Conservation (phyloP, 2,329 filamentous ascomycete species). For the Acarospora socialis region DNA sequence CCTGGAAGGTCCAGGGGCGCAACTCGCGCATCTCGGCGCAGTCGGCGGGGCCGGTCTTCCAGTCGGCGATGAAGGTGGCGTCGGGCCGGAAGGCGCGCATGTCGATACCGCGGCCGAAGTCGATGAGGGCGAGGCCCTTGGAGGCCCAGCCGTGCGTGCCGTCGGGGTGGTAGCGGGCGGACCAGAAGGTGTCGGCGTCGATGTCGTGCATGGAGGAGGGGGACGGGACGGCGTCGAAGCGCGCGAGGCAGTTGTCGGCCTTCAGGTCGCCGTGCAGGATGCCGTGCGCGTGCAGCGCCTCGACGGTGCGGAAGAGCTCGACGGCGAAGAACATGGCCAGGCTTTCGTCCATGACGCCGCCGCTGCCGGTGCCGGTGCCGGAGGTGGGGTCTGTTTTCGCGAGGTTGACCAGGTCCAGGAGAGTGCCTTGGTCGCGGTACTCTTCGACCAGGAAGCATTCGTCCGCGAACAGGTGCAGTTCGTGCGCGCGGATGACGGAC, state of each 20-base stretch:
- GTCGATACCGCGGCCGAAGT: conserved; percentile 90
- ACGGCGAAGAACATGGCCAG: conserved; percentile 92
- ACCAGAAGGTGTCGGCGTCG: conserved; percentile 30
- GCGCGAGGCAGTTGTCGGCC: conserved; percentile 84
- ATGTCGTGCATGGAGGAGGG: conserved; percentile 23
- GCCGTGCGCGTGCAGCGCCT: conserved; percentile 64
- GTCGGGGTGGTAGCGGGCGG: conserved; percentile 53
- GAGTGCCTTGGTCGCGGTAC: conserved; percentile 74
- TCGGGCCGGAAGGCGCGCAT: conserved; percentile 67
- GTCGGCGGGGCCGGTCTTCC: conserved; percentile 76
- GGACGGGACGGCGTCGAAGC: conserved; percentile 45
- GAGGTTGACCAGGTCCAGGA: conserved; percentile 88
- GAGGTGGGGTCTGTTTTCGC: conserved; percentile 51
- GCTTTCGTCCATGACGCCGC: conserved; percentile 70
- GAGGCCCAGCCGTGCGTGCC: conserved; percentile 65
- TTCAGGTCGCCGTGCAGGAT: conserved; percentile 91
- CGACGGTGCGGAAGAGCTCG: conserved; percentile 79
- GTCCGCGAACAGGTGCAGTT: conserved; percentile 81
- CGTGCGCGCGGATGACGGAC: conserved; percentile 70
- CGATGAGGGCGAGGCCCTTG: conserved; percentile 76
- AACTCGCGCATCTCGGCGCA: conserved; percentile 93
- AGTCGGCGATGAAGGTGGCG: conserved; percentile 87
- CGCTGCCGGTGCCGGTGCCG: conserved; percentile 31
- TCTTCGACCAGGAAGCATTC: conserved; percentile 84
- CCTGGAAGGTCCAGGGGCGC: conserved; percentile 91